phyloP scores from a whole-genome alignment of 2,329 filamentous ascomycete genomes.

The Fonsecaea multimorphosa region DNA sequence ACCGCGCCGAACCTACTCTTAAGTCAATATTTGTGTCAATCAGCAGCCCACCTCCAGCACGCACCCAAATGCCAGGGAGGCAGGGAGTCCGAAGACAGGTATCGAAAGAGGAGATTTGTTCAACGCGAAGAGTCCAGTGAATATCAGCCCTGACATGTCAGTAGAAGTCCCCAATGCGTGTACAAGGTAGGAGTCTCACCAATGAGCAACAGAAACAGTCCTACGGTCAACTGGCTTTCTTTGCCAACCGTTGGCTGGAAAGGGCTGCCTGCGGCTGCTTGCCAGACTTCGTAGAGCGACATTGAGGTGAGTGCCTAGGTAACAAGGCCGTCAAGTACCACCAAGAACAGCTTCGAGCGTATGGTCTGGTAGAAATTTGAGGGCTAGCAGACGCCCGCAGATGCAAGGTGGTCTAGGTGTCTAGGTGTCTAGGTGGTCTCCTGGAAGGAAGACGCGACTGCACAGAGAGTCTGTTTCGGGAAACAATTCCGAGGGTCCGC shows the following conservation, averaged over 20 bases:
- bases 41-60: slow-evolving; percentile 44
- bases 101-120: slow-evolving; percentile 78
- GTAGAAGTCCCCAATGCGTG: slow-evolving; percentile 58
- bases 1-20: slow-evolving; percentile 80
- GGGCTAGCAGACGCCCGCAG: neutral
- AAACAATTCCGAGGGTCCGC: neutral
- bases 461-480: neutral
- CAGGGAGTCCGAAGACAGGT: slow-evolving; percentile 78
- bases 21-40: slow-evolving; percentile 7
- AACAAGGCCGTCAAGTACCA: neutral
- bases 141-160: slow-evolving; percentile 61
- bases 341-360: neutral
- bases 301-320: slow-evolving; percentile 48
- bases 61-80: slow-evolving; percentile 88
- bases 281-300: slow-evolving; percentile 89
- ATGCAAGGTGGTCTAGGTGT: slow-evolving; percentile 6
- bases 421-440: slow-evolving; percentile 17
- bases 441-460: slow-evolving; percentile 7
- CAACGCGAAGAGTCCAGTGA: slow-evolving; percentile 29
- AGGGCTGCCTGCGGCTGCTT: slow-evolving; percentile 84
- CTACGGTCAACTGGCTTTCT: slow-evolving; percentile 80
- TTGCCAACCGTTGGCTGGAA: slow-evolving; percentile 83
- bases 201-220: slow-evolving; percentile 73
- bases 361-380: neutral
- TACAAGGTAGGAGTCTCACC: slow-evolving; percentile 53